phyloP scores from a whole-genome alignment of 805 yeast species.

The Kuraishia floccosa region DNA sequence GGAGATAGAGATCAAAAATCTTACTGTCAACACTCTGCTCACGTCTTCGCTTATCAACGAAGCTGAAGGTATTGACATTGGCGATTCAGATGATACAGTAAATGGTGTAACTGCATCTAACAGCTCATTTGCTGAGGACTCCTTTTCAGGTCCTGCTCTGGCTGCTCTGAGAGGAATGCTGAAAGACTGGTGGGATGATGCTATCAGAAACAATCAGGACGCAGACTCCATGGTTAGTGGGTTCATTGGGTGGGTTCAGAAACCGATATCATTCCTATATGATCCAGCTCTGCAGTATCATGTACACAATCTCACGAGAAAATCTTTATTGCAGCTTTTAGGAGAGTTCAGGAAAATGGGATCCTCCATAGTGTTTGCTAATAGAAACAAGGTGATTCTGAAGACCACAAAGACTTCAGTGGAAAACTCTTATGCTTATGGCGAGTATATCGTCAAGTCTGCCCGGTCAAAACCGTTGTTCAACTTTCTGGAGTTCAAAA shows the following conservation, averaged over 20 bases:
- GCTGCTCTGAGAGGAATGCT: constrained; percentile 61
- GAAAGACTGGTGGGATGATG: constrained; percentile 91
- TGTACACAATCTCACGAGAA: constrained; percentile 75
- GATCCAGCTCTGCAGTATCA: constrained; percentile 78
- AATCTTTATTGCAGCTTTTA: constrained; percentile 68
- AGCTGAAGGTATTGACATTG: constrained; percentile 76
- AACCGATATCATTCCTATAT: constrained; percentile 59
- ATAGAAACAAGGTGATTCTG: constrained; percentile 60
- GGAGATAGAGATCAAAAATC: constrained; percentile 68
- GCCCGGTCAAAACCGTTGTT: constrained; percentile 75
- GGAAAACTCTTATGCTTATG: constrained; percentile 83
- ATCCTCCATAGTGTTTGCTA: constrained; percentile 71
- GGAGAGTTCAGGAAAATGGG: constrained; percentile 74
- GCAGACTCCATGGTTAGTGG: constrained; percentile 80
- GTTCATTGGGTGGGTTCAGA: constrained; percentile 80
- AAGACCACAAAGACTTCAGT: constrained; percentile 69
- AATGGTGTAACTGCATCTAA: constrained; percentile 7
- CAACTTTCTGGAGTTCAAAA: constrained; percentile 64
- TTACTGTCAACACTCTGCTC: constrained; percentile 77
- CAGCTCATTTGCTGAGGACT: constrained; percentile 59
- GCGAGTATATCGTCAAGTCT: constrained; percentile 71
- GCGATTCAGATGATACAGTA: constrained; percentile 27
- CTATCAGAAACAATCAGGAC: constrained; percentile 48
- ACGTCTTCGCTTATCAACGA: constrained; percentile 78
- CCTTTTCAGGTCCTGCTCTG: constrained; percentile 71